phyloP scores from a whole-genome alignment of 441 rosid species.

The Flueggea neowawraea region DNA sequence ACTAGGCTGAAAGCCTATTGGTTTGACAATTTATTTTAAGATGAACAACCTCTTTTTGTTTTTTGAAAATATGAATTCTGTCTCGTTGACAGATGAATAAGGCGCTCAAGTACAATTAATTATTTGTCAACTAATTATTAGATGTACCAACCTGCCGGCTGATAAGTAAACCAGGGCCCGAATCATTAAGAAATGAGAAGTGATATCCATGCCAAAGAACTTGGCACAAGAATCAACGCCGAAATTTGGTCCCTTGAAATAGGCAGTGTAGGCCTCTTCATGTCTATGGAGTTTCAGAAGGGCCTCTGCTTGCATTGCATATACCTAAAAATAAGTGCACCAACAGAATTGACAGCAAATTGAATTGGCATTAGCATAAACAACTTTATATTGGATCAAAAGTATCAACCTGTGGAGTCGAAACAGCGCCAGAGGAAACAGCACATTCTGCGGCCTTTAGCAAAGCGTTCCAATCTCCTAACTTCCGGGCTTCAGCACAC shows the following conservation, averaged over 20 bases:
- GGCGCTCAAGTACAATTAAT: too few relatives aligned
- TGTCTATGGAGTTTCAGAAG: slow-evolving; percentile 61
- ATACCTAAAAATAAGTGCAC: slow-evolving; percentile 37
- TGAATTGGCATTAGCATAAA: neutral
- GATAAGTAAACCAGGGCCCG: slow-evolving; percentile 61
- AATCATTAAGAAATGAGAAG: slow-evolving; percentile 44
- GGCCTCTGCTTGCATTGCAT: slow-evolving; percentile 73
- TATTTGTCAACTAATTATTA: too few relatives aligned
- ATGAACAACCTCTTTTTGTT: too few relatives aligned
- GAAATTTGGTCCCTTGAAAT: slow-evolving; percentile 44
- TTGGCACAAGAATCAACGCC: slow-evolving; percentile 40
- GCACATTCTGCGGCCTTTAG: slow-evolving; percentile 44
- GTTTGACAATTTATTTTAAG: too few relatives aligned
- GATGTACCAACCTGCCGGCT: slow-evolving; percentile 67
- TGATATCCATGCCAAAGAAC: slow-evolving; percentile 42
- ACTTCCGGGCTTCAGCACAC: slow-evolving; percentile 50
- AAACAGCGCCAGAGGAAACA: slow-evolving; percentile 62
- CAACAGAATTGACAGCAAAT: neutral
- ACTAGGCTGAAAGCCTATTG: too few relatives aligned
- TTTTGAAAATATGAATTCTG: too few relatives aligned
- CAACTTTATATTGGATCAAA: neutral
- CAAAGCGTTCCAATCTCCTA: slow-evolving; percentile 47
- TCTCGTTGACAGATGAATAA: too few relatives aligned
- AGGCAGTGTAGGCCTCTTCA: slow-evolving; percentile 57
- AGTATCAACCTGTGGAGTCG: slow-evolving; percentile 61